Evolutionary conservation across 768 basidiomycete species (phyloP).

Genomic region (Lactarius trivialis): DNA sequence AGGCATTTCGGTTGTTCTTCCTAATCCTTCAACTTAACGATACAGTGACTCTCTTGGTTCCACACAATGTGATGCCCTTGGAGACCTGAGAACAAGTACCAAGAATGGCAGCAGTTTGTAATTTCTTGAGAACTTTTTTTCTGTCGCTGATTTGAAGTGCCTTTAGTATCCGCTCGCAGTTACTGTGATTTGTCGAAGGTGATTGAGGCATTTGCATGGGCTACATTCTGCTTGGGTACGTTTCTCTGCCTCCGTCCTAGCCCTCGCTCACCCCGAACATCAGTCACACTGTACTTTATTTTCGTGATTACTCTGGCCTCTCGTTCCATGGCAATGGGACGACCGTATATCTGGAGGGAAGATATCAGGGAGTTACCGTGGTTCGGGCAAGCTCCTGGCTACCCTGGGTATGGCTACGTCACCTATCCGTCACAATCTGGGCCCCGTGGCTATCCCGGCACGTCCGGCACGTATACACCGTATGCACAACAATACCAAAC

Average conservation of each 20-base stretch:
- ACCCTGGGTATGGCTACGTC: conserved; percentile 14
- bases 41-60: conserved; percentile 16
- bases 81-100: conserved; percentile 7
- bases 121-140: background rate
- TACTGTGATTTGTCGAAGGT: conserved; percentile 24
- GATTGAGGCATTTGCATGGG: conserved; percentile 23
- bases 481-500: conserved; percentile 13
- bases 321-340: conserved; percentile 17
- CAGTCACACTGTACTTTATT: conserved; percentile 22
- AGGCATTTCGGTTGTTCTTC: background rate
- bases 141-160: background rate
- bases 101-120: conserved; percentile 20
- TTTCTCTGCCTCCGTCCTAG: background rate
- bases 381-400: conserved; percentile 23
- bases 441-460: conserved; percentile 2
- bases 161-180: conserved; percentile 21
- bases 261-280: background rate
- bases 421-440: conserved; percentile 12
- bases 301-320: conserved; percentile 16
- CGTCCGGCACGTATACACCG: background rate
- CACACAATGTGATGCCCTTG: conserved; percentile 20
- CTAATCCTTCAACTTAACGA: background rate
- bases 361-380: conserved; percentile 20
- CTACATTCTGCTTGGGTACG: conserved; percentile 18
- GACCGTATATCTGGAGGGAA: conserved; percentile 21